phyloP scores from a whole-genome alignment of 148 eudicot genomes.

The Rhododendron ovatum region DNA sequence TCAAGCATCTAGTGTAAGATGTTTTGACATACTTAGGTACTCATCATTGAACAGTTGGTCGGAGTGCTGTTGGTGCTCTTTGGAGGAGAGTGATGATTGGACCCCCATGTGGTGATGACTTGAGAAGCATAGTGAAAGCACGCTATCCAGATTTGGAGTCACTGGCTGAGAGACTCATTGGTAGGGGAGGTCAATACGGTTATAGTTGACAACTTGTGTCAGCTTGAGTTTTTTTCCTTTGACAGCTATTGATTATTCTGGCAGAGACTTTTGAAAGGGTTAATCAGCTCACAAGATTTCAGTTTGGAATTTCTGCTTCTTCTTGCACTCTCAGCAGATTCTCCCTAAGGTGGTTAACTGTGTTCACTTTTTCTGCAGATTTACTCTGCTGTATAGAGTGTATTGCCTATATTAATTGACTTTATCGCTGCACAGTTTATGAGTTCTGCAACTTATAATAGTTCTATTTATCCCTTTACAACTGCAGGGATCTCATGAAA shows the following conservation, averaged over 20 bases:
- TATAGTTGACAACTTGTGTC: background rate
- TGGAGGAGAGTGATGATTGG: slow-evolving; percentile 85
- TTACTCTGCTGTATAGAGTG: background rate
- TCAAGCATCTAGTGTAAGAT: background rate
- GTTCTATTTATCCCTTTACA: background rate
- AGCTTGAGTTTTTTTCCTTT: background rate
- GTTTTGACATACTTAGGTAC: background rate
- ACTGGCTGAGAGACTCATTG: slow-evolving; percentile 58
- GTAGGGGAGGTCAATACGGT: slow-evolving; percentile 25
- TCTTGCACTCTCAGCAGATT: slow-evolving; percentile 44
- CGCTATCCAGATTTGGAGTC: slow-evolving; percentile 64
- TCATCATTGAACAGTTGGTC: slow-evolving; percentile 38
- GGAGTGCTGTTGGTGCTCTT: slow-evolving; percentile 54
- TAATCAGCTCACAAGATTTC: slow-evolving; percentile 36
- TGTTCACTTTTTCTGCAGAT: background rate
- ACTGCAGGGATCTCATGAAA: slow-evolving; percentile 75
- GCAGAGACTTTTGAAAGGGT: slow-evolving; percentile 70
- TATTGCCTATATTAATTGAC: background rate
- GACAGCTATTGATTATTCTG: slow-evolving; percentile 1
- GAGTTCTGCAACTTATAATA: background rate
- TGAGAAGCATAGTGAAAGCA: slow-evolving; percentile 52
- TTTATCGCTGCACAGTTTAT: background rate
- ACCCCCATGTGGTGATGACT: slow-evolving; percentile 49
- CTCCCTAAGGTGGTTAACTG: slow-evolving; percentile 52
- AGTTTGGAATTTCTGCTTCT: slow-evolving; percentile 28